Evolutionary conservation across 352 stramenopile genomes (phyloP).

Genomic region (Pythium apleroticum): DNA sequence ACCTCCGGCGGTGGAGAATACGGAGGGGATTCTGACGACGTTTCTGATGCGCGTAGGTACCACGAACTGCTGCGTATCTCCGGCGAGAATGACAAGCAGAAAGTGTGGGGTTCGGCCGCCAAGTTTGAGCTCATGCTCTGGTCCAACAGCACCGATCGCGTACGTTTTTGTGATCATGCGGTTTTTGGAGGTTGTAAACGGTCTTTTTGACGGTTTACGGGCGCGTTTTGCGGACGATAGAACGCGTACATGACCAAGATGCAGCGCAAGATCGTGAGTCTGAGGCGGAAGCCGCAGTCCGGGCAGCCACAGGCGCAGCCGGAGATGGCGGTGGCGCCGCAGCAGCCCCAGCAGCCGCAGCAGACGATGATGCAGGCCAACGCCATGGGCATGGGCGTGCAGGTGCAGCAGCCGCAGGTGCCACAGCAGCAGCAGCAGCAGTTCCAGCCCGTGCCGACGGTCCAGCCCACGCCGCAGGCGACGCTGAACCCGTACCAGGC

Average conservation of each 20-base stretch:
- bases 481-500: not conserved
- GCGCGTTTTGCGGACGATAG: constrained; percentile 30
- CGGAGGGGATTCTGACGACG: constrained; percentile 1
- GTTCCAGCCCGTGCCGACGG: not conserved
- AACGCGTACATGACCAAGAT: constrained; percentile 83
- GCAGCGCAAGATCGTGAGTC: constrained; percentile 80
- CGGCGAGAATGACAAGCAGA: constrained; percentile 81
- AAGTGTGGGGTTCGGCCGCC: constrained; percentile 80
- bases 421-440: not conserved
- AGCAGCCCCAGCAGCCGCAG: not conserved
- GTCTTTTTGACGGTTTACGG: not conserved
- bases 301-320: constrained; percentile 26
- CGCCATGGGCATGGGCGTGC: not conserved
- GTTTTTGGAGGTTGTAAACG: not conserved
- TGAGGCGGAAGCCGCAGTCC: constrained; percentile 71
- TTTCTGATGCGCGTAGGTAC: constrained; percentile 44
- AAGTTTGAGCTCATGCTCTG: constrained; percentile 89
- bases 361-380: constrained; percentile 10
- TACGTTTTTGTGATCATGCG: constrained; percentile 27
- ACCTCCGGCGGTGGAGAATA: not conserved
- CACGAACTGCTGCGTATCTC: constrained; percentile 84
- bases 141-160: constrained; percentile 71
- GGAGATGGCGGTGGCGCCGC: constrained; percentile 18
- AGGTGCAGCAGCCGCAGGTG: not conserved
- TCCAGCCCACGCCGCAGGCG: not conserved